Conservation (phyloP, 768 basidiomycete genomes). For the Boletus sp. region DNA sequence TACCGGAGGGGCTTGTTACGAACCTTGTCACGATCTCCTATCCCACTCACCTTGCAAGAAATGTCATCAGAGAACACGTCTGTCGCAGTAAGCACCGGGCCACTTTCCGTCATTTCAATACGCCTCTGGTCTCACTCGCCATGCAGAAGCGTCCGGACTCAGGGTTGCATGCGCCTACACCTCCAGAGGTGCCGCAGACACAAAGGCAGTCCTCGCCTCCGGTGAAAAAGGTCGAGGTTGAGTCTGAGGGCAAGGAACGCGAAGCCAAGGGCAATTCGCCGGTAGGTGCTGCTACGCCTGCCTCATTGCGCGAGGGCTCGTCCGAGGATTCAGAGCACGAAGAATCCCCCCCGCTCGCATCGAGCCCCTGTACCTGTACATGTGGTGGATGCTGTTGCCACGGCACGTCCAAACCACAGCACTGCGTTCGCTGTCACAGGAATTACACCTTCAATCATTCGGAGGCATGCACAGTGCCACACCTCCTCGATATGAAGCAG, state of each 20-base stretch:
- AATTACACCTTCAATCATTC: background rate
- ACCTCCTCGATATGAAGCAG: too few species aligned
- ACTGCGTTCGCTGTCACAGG: conserved; percentile 5
- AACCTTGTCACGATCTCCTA: too few species aligned
- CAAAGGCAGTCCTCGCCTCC: background rate
- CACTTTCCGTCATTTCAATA: background rate
- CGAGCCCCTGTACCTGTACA: background rate
- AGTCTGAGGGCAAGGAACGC: background rate
- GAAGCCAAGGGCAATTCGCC: background rate
- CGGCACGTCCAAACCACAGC: background rate
- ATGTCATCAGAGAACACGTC: background rate
- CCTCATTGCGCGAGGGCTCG: background rate
- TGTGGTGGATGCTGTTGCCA: conserved; percentile 6
- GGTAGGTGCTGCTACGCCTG: background rate
- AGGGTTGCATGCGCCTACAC: too few species aligned
- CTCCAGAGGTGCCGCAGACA: too few species aligned
- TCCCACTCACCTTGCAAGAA: too few species aligned
- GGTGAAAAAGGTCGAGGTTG: background rate
- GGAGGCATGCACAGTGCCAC: background rate
- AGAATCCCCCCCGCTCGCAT: background rate
- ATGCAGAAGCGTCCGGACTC: background rate
- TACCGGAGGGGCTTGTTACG: too few species aligned
- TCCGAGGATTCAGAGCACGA: background rate
- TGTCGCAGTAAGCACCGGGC: background rate
- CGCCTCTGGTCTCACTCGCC: background rate